Evolutionary conservation across 2,329 filamentous ascomycete species (phyloP), one percentile per base, ranked within the genome.

Genomic region (Fusarium nematophilum): DNA sequence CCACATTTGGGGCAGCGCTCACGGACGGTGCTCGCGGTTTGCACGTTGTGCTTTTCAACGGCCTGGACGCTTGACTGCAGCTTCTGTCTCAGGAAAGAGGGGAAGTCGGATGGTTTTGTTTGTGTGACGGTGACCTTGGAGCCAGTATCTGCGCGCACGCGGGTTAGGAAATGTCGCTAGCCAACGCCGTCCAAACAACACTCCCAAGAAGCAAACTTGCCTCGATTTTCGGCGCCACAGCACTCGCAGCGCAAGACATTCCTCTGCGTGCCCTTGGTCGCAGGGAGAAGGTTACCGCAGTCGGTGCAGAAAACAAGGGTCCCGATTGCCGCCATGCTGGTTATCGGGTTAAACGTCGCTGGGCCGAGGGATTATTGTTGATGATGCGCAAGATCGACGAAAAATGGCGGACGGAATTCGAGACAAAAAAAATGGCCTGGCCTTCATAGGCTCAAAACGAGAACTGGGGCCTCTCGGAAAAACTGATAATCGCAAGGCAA

Each of bases 291-390:
- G 74, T 96, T 96, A 59, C 94, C 94, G 75, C 94, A 98, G 73
- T 93, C 91, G 48, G 85, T 91, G 80, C 94, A 98, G 76, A 98
- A 98, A 29, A 97, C 89, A 33, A 98, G 83, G 46, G 93, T 94
- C 51, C 93, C 94, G 65, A 97, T 93, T 14, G 91, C 88, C 64
- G 93, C 88, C 94, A 97, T 97, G 67, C 79, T 53, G 54, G 64
- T 62, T 34, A 42, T 10, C 43, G 53, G 25, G 34, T 26, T 10
- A 31, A 26, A 25, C 25, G 37, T 36, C 47, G 23, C n/a, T 37
- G 17, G 50, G 39, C 31, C 39, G 37, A 45, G 38, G 61, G 52
- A 57, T 34, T 45, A 21, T 30, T 37, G 26, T 30, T 37, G 26
- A 36, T 13, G 44, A 43, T 47, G 44, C 44, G 47, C 40, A 45